Base-by-base conservation (phyloP, 352 stramenopile species). In the Phytopythium aichiense region DNA sequence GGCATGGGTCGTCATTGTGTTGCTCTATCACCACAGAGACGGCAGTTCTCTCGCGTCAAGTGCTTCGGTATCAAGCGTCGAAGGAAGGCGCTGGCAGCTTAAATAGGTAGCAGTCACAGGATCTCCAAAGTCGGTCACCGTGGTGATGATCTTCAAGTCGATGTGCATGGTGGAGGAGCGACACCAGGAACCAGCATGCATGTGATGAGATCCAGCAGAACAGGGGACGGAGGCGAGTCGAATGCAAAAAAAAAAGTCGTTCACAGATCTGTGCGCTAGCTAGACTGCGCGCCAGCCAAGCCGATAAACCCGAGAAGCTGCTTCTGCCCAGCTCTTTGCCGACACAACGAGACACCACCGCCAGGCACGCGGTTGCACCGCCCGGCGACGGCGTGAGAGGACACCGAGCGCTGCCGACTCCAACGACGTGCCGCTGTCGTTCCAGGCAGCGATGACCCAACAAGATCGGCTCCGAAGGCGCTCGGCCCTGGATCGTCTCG, bases 231-330 rank as follows among this genome's bases (percentile, higher is more conserved):
- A 6, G 3, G 4, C 46, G n/a, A 35, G 37, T 45, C 52, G 20
- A 25, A 58, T 58, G 52, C 46, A 58, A 40, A 49, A 31, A 49
- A 31, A 57, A 58, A 58, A 49, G 23, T 58, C 53, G 53, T 58
- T 58, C 35, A 58, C 53, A 49, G 18, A 49, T 31, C 35, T 20
- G 8, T 35, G 48, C 48, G 28, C 25, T 23, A 38, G 48, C 48
- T 22, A 18, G 28, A 35, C n/a, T 37, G 37, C 23, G 37, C 20
- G 43, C 23, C 54, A 60, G n/a, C 18, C 43, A 31, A 60, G 54
- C 16, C 30, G 38, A 60, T 50, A 35, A 28, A 50, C 18, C 42
- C 42, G 23, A 48, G 38, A 38, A 38, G 54, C 37, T 33, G 31
- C 22, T 38, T 15, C 37, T 37, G 48, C 12, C 52, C 53, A 30